A percentile compares a stretch with the other conserved stretches of the same genome.
phyloP scores from a whole-genome alignment of 2,329 filamentous ascomycete genomes.

The Colletotrichum endophyticum region DNA sequence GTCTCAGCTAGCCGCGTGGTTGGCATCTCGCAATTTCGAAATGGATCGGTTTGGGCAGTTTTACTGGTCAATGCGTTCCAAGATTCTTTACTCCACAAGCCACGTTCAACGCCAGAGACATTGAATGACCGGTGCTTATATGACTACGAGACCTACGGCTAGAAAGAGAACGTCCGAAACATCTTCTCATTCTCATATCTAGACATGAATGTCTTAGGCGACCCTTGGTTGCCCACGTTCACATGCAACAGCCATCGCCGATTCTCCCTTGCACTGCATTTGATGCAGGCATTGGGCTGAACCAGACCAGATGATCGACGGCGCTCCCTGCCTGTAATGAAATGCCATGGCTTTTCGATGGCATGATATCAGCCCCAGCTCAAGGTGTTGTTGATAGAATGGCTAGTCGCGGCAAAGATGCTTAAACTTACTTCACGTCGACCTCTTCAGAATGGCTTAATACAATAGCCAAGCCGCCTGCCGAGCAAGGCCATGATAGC shows the following conservation, averaged over 20 bases:
- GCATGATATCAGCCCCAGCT: neutral
- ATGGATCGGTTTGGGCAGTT: neutral
- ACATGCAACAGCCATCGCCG: neutral
- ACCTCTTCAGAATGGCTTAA: neutral
- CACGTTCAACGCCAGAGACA: neutral
- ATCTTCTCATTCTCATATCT: neutral
- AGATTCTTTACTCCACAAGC: neutral
- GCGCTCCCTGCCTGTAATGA: neutral
- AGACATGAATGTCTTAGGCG: neutral
- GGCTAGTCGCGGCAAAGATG: neutral
- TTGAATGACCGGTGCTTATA: neutral
- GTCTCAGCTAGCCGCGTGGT: neutral
- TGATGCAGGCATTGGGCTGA: neutral
- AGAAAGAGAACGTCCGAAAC: neutral
- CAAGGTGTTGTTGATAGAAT: neutral
- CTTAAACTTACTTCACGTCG: neutral
- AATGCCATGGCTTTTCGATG: neutral
- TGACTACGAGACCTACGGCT: neutral
- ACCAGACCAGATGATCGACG: neutral
- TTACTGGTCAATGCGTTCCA: neutral
- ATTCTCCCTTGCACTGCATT: neutral
- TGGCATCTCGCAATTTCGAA: neutral
- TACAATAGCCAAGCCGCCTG: neutral
- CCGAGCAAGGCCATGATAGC: neutral
- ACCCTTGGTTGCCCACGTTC: neutral